A percentile compares a stretch with the other conserved stretches of the same genome.
Evolutionary conservation across 768 basidiomycete genomes (phyloP).

Genomic region (Amanita rimosa): DNA sequence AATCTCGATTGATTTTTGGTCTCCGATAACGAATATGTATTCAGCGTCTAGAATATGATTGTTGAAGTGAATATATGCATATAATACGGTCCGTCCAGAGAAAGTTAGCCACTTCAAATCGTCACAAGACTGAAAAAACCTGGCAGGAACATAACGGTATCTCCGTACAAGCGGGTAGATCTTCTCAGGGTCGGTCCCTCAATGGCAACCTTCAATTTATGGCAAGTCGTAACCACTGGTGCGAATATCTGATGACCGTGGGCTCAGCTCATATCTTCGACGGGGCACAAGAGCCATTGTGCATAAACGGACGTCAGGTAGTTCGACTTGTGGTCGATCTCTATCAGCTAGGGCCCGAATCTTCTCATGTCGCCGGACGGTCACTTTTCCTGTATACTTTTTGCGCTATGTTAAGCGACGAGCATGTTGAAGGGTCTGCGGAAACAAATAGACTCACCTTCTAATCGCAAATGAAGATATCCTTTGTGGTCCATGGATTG

Average conservation of each 20-base stretch:
- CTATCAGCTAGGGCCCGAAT: conserved; percentile 40
- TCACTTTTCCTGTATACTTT: too few species aligned
- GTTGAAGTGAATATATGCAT: too few species aligned
- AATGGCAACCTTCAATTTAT: not conserved
- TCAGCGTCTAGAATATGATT: too few species aligned
- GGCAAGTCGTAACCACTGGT: not conserved
- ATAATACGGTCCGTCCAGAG: not conserved
- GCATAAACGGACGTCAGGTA: conserved; percentile 51
- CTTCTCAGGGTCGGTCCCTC: not conserved
- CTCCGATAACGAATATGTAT: too few species aligned
- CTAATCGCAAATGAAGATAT: not conserved
- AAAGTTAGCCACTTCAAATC: too few species aligned
- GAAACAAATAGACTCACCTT: not conserved
- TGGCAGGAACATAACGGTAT: not conserved
- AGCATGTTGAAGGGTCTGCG: too few species aligned
- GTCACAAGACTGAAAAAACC: not conserved
- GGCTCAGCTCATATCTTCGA: too few species aligned
- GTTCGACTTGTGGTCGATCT: conserved; percentile 19
- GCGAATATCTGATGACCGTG: not conserved
- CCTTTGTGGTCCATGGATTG: too few species aligned
- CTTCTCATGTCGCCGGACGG: conserved; percentile 22
- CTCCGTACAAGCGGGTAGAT: not conserved
- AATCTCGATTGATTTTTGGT: too few species aligned
- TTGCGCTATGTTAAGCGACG: too few species aligned
- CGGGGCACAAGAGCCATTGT: conserved; percentile 8